Evolutionary conservation across 345 rosid species (phyloP).

Genomic region (Boechera stricta): DNA sequence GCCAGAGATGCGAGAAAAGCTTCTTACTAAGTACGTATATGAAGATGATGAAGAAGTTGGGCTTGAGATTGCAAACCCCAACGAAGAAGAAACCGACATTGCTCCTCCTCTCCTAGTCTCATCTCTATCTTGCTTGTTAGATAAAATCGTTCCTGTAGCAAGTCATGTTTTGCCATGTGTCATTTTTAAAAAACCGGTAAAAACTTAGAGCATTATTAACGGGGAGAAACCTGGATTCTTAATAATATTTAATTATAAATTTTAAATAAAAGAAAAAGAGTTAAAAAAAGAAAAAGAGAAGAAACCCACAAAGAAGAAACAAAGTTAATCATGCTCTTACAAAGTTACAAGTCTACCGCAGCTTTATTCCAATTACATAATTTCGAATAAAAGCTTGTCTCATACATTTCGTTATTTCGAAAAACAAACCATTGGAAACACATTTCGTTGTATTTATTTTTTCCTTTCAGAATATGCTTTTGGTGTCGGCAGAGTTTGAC

Average conservation of each 20-base stretch:
- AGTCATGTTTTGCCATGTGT: slow-evolving; percentile 28
- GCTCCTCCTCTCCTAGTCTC: slow-evolving; percentile 26
- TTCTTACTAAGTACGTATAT: slow-evolving; percentile 3
- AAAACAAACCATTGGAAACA: background rate
- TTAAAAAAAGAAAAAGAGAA: no score
- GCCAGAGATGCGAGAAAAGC: background rate
- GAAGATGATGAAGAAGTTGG: slow-evolving; percentile 24
- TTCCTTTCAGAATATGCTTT: background rate
- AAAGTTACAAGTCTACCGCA: background rate
- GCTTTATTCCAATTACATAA: background rate
- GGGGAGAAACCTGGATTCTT: no score
- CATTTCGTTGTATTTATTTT: background rate
- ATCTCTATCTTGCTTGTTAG: slow-evolving; percentile 15
- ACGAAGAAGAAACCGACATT: slow-evolving; percentile 39
- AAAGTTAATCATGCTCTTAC: background rate
- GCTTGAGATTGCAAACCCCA: slow-evolving; percentile 36
- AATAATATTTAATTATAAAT: no score
- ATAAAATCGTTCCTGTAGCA: slow-evolving; percentile 29
- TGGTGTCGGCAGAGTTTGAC: slow-evolving; percentile 16
- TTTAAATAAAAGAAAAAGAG: no score
- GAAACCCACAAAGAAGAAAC: no score
- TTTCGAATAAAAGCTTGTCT: background rate
- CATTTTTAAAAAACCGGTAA: background rate
- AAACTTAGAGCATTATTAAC: no score
- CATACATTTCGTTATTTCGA: background rate